phyloP scores from a whole-genome alignment of 441 rosid species.

The Gossypium lobatum region DNA sequence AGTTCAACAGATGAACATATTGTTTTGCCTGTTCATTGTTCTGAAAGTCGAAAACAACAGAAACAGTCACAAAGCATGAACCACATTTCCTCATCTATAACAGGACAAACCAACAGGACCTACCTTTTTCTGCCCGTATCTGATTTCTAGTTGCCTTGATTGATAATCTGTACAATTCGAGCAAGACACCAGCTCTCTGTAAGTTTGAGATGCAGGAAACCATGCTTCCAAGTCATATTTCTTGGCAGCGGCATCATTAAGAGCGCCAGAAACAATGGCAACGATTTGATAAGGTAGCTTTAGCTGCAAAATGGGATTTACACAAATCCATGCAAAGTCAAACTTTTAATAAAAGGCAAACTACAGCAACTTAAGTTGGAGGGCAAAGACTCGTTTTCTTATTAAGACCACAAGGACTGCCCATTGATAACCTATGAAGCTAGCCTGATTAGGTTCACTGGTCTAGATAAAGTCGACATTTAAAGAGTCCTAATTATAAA shows the following conservation, averaged over 20 bases:
- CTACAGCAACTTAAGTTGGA: background rate
- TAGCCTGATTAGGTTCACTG: conserved; percentile 3
- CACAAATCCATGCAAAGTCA: background rate
- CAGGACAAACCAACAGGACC: background rate
- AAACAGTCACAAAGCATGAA: background rate
- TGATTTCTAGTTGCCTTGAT: conserved; percentile 59
- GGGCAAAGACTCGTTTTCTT: background rate
- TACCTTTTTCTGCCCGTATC: conserved; percentile 92
- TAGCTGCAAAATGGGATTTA: conserved; percentile 36
- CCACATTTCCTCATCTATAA: background rate
- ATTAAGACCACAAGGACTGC: background rate
- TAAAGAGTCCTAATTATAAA: background rate
- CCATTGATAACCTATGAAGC: background rate
- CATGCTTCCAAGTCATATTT: conserved; percentile 71
- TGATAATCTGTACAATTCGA: conserved; percentile 12
- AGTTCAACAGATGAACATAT: conserved; percentile 84
- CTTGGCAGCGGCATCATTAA: conserved; percentile 49
- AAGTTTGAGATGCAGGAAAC: conserved; percentile 64
- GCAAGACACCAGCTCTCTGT: conserved; percentile 17
- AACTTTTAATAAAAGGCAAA: background rate
- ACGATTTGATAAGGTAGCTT: conserved; percentile 55
- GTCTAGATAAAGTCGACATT: background rate
- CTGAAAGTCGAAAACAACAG: conserved; percentile 28
- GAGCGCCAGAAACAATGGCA: conserved; percentile 53
- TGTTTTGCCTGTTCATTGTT: conserved; percentile 77